Evolutionary conservation across 768 basidiomycete species (phyloP).

Genomic region (Russula dissimulans): DNA sequence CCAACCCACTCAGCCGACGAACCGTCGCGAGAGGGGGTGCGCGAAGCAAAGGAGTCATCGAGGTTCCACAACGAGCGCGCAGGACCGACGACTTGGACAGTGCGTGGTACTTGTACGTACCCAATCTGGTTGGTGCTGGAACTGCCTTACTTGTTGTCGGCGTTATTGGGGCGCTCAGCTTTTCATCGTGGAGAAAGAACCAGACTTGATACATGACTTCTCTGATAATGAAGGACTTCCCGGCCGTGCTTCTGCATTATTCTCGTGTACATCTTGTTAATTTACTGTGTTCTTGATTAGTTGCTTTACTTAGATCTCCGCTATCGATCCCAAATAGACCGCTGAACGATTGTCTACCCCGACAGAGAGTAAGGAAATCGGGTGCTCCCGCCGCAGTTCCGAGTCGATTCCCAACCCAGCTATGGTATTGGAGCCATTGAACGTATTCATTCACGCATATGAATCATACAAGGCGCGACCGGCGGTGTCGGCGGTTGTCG

Average conservation of each 20-base stretch:
- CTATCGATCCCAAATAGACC: neutral
- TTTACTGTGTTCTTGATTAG: conserved; percentile 9
- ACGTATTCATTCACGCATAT: too few relatives aligned
- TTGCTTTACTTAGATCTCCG: conserved; percentile 10
- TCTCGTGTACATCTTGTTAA: conserved; percentile 4
- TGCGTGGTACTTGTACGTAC: conserved; percentile 74
- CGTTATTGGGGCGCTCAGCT: conserved; percentile 67
- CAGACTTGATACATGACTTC: conserved; percentile 22
- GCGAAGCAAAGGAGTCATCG: conserved; percentile 5
- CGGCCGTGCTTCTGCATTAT: neutral
- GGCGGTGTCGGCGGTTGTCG: too few relatives aligned
- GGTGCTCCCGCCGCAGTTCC: neutral
- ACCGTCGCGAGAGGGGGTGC: conserved; percentile 13
- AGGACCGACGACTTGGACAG: conserved; percentile 54
- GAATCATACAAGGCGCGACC: too few relatives aligned
- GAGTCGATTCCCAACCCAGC: too few relatives aligned
- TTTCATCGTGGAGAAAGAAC: conserved; percentile 41
- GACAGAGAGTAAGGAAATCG: neutral
- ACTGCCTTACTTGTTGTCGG: conserved; percentile 73
- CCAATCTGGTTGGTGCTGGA: conserved; percentile 75
- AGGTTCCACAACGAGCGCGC: conserved; percentile 29
- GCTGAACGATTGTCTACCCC: neutral
- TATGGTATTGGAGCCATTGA: too few relatives aligned
- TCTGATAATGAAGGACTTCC: conserved; percentile 3
- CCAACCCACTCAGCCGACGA: conserved; percentile 21